Evolutionary conservation across 2,329 filamentous ascomycete genomes (phyloP).

Genomic region (Aspergillus sp.): DNA sequence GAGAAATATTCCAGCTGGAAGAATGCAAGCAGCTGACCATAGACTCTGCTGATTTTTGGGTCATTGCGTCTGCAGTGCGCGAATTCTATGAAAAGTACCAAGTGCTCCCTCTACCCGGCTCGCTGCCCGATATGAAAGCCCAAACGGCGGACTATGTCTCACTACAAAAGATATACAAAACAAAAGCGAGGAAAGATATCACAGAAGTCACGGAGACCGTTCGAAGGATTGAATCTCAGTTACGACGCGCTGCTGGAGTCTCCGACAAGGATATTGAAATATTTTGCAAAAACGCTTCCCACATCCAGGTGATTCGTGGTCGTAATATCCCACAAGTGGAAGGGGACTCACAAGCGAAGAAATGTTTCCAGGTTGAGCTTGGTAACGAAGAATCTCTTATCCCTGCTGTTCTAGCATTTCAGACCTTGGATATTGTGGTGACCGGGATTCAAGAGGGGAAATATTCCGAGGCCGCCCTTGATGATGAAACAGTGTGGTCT

Average conservation of each 20-base stretch:
- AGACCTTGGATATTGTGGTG: conserved; percentile 44
- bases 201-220: conserved; percentile 70
- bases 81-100: conserved; percentile 72
- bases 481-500: conserved; percentile 35
- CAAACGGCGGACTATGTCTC: conserved; percentile 85
- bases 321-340: conserved; percentile 53
- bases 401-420: conserved; percentile 69
- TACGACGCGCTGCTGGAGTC: conserved; percentile 51
- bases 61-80: conserved; percentile 77
- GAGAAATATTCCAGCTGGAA: conserved; percentile 74
- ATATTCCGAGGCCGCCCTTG: conserved; percentile 24
- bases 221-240: conserved; percentile 53
- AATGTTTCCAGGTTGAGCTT: conserved; percentile 40
- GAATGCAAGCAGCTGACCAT: conserved; percentile 51
- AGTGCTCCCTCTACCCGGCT: conserved; percentile 78
- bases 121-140: conserved; percentile 96
- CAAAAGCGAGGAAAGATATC: conserved; percentile 76
- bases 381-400: conserved; percentile 58
- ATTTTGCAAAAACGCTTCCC: conserved; percentile 94
- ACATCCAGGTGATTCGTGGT: conserved; percentile 82
- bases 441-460: conserved; percentile 54
- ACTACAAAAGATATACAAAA: conserved; percentile 90
- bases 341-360: conserved; percentile 41
- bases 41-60: conserved; percentile 73
- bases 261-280: conserved; percentile 75